Base-by-base conservation (phyloP, 345 rosid species). In the Camelina hispida region DNA sequence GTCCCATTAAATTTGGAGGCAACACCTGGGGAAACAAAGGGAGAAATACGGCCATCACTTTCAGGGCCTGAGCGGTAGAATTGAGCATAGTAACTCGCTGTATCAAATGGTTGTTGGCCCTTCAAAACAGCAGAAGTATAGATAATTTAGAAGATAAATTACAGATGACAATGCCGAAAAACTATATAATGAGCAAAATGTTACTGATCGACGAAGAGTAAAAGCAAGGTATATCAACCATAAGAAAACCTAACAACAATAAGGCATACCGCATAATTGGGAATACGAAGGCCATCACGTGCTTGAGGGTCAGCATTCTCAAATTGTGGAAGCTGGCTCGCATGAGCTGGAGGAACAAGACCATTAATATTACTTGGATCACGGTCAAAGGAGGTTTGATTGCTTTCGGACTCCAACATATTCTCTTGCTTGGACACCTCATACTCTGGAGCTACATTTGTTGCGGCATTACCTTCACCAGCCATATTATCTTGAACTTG, bases 41-140 rank as follows among this genome's bases (percentile, higher is more conserved):
- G 95, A 67, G 97, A 93, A 83, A 91, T 79, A 37, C 90, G 88
- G 57, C 96, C 96, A 56, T 89, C 95, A 65, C 79, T 74, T 23
- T 93, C 97, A 59, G 86, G 77, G 77, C 84, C 84, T 7, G 96
- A 34, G 62, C 85, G 92, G 75, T 91, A 93, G 83, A 84, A 85
- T 58, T 93, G 97, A 56, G 93, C 90, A 81, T 87, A 86, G 79
- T 84, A 91, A 78, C 85, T 84, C 18, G 93, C 69, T 68, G 96
- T 85, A 85, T 93, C 98, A 86, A 85, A 81, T 53, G 94, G 89
- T 73, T 87, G 97, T 63, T 82, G 94, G 64, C 88, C 88, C 93
- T 88, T 78, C 77, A 80, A 80, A 80, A 28, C 70, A 68, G 72
- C 44, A 71, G 76, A 78, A 77, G 28, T 73, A 59, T 6, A 71